Evolutionary conservation across 2,329 filamentous ascomycete species (phyloP), one percentile per base, ranked within the genome.

Genomic region (Trichophyton rubrum): DNA sequence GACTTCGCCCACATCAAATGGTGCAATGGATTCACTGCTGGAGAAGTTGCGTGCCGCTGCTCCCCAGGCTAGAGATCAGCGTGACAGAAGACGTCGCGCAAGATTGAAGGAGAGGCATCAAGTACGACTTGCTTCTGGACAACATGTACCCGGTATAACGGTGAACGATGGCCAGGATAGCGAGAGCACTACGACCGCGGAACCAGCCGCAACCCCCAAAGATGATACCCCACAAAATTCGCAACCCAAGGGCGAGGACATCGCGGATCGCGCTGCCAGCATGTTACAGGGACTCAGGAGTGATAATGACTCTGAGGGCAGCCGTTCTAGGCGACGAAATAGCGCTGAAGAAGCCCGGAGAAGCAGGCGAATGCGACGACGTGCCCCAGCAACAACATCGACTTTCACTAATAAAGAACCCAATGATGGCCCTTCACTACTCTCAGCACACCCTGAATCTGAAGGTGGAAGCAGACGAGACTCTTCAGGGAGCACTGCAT

Each of bases 1-100:
- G 4, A 78, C 81, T 33, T 87, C 86, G 2, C 87, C 89, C 24
- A 81, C 82, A 35, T 86, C 84, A 60, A 90, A 89, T 5, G 93
- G 92, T 59, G 93, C 91, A 59, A 97, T 99, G 91, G 93, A 99
- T 75, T 89, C 88, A 45, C 78, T 99, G 24, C 83, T 99, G 56
- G 90, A 96, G 82, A 97, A 97, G 75, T 79, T 99, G 60, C 87
- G 93, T 61, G 91, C 90, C 60, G 93, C 93, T 0, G 92, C 91
- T 60, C 92, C 93, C 33, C 89, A 96, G 75, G 84, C 89, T 30
- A 82, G 89, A 72, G 91, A 96, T 72, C 88, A 95, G 73, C 84
- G 92, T 69, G 93, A 97, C 73, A 85, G 90, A 67, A 85, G 93
- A 64, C 84, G 92, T 62, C 84, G 92, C 66, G 90, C 91, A 43